Evolutionary conservation across 441 rosid species (phyloP), one percentile per base, ranked within the genome.

Genomic region (Populus tomentosa): DNA sequence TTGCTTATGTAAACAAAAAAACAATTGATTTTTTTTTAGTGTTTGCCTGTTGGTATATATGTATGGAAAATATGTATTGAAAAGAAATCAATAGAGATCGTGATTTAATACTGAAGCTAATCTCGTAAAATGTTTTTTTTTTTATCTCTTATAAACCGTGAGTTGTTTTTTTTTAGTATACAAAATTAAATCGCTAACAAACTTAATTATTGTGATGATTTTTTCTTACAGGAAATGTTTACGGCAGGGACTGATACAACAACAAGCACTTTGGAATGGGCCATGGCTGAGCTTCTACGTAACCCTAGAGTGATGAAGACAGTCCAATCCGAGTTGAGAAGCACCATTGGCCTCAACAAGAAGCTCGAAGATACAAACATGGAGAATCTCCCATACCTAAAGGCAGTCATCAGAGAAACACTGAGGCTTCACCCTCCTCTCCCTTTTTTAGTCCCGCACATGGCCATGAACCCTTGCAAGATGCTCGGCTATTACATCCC

Each of bases 241-340:
- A 87, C 87, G 1, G 95, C 98, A 1, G 98, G 97, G 33, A 93
- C 91, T 13, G 96, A 93, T 69, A 93, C 95, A 28, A 90, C 94
- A 26, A 85, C 97, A 13, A 92, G 94, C 88, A 90, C 94, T 0
- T 74, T 92, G 68, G 97, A 91, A 76, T 91, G 97, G 97, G 94
- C 95, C 72, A 85, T 91, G 89, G 90, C 94, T 1, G 98, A 91
- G 63, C 95, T 93, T 20, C 82, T 93, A 20, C 88, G 75, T 62
- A 86, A 88, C 68, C 95, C 92, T 72, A 74, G 67, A 56, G 67
- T 69, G 4, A 72, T 91, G 20, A 53, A 63, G 20, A 85, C 75
- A 73, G 82, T 78, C 35, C 90, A 83, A 74, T 36, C 74, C 0
- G 86, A 85, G 74, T 11, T 85, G 0, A 80, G 84, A 81, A 78